These are phyloP conservation scores for Durusdinium trenchii DNA, from an alignment of 73 alveolate species.

Conservation along the genomic window DNA sequence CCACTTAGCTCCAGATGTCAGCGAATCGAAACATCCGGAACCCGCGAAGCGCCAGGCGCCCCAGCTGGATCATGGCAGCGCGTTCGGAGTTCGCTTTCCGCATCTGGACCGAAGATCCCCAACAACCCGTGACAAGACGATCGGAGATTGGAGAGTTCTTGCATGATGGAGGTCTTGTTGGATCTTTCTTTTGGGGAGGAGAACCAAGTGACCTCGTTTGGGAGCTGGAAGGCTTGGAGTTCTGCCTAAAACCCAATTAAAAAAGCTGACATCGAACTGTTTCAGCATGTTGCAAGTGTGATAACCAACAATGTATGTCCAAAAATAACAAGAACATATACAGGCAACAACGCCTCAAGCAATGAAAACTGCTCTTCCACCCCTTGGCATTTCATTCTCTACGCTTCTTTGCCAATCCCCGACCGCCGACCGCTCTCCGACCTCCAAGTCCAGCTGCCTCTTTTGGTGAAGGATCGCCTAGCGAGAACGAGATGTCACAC, in stretches of 20 bases:
- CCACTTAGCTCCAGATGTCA: not conserved
- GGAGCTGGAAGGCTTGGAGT: not conserved
- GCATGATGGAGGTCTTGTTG: no score
- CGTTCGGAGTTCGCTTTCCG: constrained; percentile 79
- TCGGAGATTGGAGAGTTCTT: no score
- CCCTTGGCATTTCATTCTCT: no score
- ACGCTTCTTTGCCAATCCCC: not conserved
- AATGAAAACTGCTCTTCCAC: no score
- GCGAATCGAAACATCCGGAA: not conserved
- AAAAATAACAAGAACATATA: no score
- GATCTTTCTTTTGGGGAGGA: no score
- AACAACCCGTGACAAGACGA: not conserved
- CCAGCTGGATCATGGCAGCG: constrained; percentile 72
- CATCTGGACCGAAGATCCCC: not conserved
- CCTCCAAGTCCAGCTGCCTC: constrained; percentile 86
- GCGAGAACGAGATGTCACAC: not conserved
- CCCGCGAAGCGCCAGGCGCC: not conserved
- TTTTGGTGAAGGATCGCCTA: constrained; percentile 88
- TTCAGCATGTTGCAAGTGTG: no score
- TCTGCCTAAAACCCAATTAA: not conserved
- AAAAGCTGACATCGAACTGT: no score
- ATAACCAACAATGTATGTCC: no score
- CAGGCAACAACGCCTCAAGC: no score
- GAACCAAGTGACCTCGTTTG: not conserved
- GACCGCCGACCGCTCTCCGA: not conserved